Percentiles rank a stretch among this genome's conserved stretches.
phyloP scores from a whole-genome alignment of 352 stramenopile genomes.

The Thraustochytrium striatum region DNA sequence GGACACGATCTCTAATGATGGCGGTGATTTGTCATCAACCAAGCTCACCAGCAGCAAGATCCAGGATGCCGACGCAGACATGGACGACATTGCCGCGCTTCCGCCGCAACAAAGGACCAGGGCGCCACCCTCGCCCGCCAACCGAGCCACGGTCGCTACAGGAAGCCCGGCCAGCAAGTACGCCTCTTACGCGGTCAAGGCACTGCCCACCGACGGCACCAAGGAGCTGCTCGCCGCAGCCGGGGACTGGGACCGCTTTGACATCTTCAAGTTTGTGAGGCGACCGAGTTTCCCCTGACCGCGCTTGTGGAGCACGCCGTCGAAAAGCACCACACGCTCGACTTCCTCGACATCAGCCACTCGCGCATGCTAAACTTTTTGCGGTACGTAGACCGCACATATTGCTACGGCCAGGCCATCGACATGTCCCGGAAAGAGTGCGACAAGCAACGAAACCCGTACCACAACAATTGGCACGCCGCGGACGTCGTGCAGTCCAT shows the following conservation, averaged over 20 bases:
- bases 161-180: no score
- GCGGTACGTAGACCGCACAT: constrained; percentile 12
- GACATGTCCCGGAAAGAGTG: background rate
- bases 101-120: no score
- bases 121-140: no score
- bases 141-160: no score
- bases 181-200: no score
- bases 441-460: constrained; percentile 61
- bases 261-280: background rate
- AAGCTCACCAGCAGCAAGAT: no score
- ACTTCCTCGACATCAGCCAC: constrained; percentile 21
- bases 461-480: constrained; percentile 79
- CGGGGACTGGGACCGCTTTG: constrained; percentile 13
- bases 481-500: constrained; percentile 77
- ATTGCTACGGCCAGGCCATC: constrained; percentile 34
- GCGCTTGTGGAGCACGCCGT: constrained; percentile 11
- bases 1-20: no score
- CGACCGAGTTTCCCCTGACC: constrained; percentile 19
- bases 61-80: no score
- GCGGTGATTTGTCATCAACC: no score
- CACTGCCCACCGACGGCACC: no score
- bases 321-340: background rate
- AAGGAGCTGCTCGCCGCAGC: no score
- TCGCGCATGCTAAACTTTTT: constrained; percentile 44
- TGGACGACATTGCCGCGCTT: no score